Percentiles rank a stretch among this genome's conserved stretches.
Evolutionary conservation across 768 basidiomycete genomes (phyloP).

Genomic region (Phaeolepiota aurea): DNA sequence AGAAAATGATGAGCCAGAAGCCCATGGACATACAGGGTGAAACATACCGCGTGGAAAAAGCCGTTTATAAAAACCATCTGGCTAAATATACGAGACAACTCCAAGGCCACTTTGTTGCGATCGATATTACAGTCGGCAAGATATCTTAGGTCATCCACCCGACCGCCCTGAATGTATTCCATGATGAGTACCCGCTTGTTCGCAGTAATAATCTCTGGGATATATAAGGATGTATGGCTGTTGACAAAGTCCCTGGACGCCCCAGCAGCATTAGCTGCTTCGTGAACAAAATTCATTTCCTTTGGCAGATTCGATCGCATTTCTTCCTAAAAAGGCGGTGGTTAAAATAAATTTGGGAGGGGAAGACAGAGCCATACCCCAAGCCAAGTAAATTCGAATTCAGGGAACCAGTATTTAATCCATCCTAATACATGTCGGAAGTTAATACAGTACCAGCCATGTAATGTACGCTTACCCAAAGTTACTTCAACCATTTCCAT

Average conservation of each 20-base stretch:
- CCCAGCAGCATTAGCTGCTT: constrained; percentile 78
- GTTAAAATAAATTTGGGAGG: constrained; percentile 1
- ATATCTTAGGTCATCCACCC: constrained; percentile 84
- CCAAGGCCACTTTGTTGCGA: constrained; percentile 87
- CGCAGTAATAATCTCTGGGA: constrained; percentile 75
- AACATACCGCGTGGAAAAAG: constrained; percentile 73
- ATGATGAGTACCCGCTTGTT: constrained; percentile 84
- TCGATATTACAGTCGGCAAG: constrained; percentile 79
- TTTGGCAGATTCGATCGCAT: constrained; percentile 89
- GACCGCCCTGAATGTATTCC: constrained; percentile 88
- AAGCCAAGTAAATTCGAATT: constrained; percentile 93
- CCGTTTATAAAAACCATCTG: constrained; percentile 96
- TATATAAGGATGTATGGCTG: constrained; percentile 74
- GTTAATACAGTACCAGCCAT: not conserved
- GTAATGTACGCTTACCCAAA: constrained; percentile 34
- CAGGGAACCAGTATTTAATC: constrained; percentile 90
- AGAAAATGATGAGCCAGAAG: constrained; percentile 5
- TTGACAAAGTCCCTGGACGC: constrained; percentile 62
- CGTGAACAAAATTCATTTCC: constrained; percentile 92
- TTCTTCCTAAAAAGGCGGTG: constrained; percentile 64
- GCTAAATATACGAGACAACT: constrained; percentile 84
- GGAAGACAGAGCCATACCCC: constrained; percentile 39
- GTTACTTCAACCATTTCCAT: constrained; percentile 78
- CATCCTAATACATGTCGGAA: constrained; percentile 37
- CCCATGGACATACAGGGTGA: not conserved